Conservation (phyloP, 441 rosid species). For the Melianthus villosus region DNA sequence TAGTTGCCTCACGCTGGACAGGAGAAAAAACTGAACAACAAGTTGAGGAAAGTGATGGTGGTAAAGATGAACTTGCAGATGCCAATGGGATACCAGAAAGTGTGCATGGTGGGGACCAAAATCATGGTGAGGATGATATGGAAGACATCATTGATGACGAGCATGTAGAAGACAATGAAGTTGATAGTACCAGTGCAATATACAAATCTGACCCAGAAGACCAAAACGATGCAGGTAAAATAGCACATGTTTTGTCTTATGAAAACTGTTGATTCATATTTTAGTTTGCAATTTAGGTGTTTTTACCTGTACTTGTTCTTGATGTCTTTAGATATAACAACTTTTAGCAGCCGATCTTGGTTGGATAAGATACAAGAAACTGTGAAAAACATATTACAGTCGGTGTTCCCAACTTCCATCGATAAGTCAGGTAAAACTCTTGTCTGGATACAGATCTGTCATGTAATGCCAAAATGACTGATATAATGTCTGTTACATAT, state of each 20-base stretch:
- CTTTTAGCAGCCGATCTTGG: slow-evolving; percentile 49
- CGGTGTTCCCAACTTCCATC: slow-evolving; percentile 65
- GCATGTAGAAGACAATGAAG: background rate
- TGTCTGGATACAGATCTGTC: background rate
- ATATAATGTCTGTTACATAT: slow-evolving; percentile 8
- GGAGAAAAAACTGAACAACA: slow-evolving; percentile 48
- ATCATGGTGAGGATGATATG: slow-evolving; percentile 1
- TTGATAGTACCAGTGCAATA: slow-evolving; percentile 1
- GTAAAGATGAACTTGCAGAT: background rate
- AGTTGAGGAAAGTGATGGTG: slow-evolving; percentile 16
- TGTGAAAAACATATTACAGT: slow-evolving; percentile 42
- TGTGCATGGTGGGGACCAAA: background rate
- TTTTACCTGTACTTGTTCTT: background rate
- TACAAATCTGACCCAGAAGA: background rate
- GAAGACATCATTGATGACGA: slow-evolving; percentile 1
- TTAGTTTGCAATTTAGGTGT: background rate
- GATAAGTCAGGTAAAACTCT: slow-evolving; percentile 46
- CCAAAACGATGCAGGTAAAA: background rate
- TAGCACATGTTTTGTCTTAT: background rate
- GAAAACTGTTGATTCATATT: background rate
- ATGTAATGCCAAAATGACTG: background rate
- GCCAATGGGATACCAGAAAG: slow-evolving; percentile 1
- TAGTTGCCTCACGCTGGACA: slow-evolving; percentile 96
- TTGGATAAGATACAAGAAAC: slow-evolving; percentile 72
- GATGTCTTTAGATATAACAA: slow-evolving; percentile 28